Evolutionary conservation across 2,329 filamentous ascomycete genomes (phyloP).

Genomic region (Lithohypha guttulata): DNA sequence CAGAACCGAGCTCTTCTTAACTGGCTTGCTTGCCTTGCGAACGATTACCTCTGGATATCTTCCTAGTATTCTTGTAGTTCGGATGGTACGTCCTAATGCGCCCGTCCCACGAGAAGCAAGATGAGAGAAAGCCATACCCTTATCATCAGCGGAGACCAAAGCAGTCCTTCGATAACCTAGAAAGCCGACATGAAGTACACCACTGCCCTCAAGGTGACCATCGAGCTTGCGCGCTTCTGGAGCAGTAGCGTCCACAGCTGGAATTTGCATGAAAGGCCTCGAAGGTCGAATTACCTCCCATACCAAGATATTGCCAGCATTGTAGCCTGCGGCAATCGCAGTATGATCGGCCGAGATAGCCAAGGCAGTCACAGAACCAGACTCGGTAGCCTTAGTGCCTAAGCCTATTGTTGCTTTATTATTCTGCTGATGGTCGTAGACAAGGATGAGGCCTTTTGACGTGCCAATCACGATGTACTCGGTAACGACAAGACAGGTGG

Average conservation of each 20-base stretch:
- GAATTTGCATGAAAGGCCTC: conserved; percentile 78
- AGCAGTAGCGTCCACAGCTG: conserved; percentile 58
- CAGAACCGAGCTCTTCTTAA: conserved; percentile 89
- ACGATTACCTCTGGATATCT: conserved; percentile 67
- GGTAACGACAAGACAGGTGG: conserved; percentile 81
- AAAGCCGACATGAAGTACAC: conserved; percentile 87
- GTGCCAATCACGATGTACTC: conserved; percentile 84
- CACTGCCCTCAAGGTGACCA: conserved; percentile 67
- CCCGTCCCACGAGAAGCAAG: conserved; percentile 85
- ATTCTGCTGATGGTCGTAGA: conserved; percentile 96
- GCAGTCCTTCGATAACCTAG: conserved; percentile 88
- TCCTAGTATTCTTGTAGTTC: conserved; percentile 80
- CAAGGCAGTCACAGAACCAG: conserved; percentile 73
- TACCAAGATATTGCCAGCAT: conserved; percentile 83
- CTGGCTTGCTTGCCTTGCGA: conserved; percentile 47
- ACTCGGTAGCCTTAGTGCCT: conserved; percentile 89
- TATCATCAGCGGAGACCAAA: conserved; percentile 85
- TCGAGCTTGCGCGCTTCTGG: conserved; percentile 58
- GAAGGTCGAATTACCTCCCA: conserved; percentile 84
- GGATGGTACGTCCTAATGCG: conserved; percentile 71
- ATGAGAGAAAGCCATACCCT: conserved; percentile 97
- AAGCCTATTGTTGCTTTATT: conserved; percentile 88
- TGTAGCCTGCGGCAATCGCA: conserved; percentile 82
- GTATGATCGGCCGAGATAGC: conserved; percentile 90
- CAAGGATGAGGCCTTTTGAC: conserved; percentile 82